phyloP scores from a whole-genome alignment of 805 yeast genomes.

The Metschnikowia borealis region DNA sequence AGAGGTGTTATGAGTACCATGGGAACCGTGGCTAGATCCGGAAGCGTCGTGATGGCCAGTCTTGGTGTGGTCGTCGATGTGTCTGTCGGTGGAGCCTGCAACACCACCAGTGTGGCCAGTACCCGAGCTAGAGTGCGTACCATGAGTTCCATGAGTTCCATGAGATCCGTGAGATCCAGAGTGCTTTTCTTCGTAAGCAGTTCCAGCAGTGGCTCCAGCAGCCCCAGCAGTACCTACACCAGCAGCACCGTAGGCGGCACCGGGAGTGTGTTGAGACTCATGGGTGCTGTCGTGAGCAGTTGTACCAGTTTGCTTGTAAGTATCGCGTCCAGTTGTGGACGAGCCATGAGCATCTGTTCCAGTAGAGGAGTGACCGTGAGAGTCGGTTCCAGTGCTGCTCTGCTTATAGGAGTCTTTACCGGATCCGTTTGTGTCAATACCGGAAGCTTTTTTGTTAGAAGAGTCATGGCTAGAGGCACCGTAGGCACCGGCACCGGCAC shows the following conservation, averaged over 20 bases:
- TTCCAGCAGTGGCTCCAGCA: conserved; percentile 13
- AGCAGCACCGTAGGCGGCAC: conserved; percentile 13
- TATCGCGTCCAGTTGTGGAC: conserved; percentile 5
- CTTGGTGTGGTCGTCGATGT: conserved; percentile 3
- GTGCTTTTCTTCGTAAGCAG: conserved; percentile 12
- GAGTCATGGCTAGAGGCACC: not conserved
- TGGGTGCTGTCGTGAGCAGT: not conserved
- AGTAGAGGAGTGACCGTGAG: conserved; percentile 14
- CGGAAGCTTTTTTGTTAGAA: not conserved
- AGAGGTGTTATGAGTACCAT: not conserved
- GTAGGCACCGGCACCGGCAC: not conserved
- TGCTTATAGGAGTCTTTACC: conserved; percentile 17
- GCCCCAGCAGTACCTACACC: conserved; percentile 12
- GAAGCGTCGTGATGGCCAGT: conserved; percentile 7
- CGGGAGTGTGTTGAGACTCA: conserved; percentile 6
- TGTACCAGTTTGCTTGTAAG: not conserved
- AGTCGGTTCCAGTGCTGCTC: conserved; percentile 8
- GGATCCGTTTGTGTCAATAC: conserved; percentile 15
- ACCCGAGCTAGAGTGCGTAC: conserved; percentile 3
- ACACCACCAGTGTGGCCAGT: conserved; percentile 5
- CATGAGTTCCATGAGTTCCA: not conserved
- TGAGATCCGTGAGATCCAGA: not conserved
- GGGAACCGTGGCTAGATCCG: conserved; percentile 15
- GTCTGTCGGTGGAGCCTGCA: conserved; percentile 1
- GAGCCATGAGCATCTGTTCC: conserved; percentile 7